A percentile compares a stretch with the other conserved stretches of the same genome.
Evolutionary conservation across 441 rosid species (phyloP).

Genomic region (Caryocar brasiliense): DNA sequence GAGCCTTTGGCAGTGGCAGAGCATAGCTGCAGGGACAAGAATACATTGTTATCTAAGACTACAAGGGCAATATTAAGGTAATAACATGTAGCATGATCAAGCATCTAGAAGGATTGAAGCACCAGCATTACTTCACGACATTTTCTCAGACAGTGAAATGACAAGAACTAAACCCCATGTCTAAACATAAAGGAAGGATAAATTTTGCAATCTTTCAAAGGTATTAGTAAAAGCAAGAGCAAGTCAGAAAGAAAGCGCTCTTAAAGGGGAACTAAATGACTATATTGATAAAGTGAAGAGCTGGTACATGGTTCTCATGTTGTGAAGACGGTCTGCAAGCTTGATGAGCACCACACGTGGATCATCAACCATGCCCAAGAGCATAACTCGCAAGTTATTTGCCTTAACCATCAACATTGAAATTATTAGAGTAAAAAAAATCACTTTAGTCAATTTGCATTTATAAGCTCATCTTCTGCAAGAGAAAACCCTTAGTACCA

Average conservation of each 20-base stretch:
- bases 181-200: background rate
- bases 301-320: constrained; percentile 71
- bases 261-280: background rate
- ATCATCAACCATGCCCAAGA: constrained; percentile 77
- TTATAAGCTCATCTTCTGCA: too few relatives aligned
- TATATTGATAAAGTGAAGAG: constrained; percentile 5
- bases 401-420: constrained; percentile 31
- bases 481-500: too few relatives aligned
- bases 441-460: too few relatives aligned
- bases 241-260: background rate
- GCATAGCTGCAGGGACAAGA: constrained; percentile 41
- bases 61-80: too few relatives aligned
- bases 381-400: constrained; percentile 58
- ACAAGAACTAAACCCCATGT: background rate
- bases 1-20: constrained; percentile 52
- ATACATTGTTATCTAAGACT: constrained; percentile 1
- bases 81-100: background rate
- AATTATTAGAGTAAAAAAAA: constrained; percentile 11
- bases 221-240: background rate
- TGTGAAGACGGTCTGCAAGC: constrained; percentile 83
- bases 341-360: constrained; percentile 76
- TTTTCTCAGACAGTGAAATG: constrained; percentile 1
- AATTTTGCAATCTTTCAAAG: background rate
- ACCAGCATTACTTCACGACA: background rate
- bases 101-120: background rate